Evolutionary conservation across 139 green algal genomes (phyloP).

Genomic region (Chlorella sp.): DNA sequence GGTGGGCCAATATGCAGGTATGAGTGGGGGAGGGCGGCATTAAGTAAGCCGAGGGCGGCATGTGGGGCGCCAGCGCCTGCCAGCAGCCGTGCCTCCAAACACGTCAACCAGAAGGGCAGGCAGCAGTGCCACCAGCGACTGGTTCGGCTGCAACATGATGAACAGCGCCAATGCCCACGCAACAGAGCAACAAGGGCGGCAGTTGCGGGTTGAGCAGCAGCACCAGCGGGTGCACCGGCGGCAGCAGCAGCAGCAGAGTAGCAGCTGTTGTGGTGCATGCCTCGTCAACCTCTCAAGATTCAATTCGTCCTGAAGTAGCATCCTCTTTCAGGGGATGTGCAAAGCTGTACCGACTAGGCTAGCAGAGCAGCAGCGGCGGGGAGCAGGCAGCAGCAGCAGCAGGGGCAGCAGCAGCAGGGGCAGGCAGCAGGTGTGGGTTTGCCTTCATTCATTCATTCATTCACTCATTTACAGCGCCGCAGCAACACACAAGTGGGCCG

Average conservation of each 20-base stretch:
- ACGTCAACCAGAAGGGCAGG: not conserved
- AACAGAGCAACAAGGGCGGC: too few relatives aligned
- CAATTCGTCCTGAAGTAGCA: too few relatives aligned
- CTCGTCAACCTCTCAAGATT: too few relatives aligned
- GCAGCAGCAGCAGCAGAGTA: not conserved
- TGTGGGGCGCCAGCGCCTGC: not conserved
- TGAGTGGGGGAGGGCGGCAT: constrained; percentile 27
- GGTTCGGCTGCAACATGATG: too few relatives aligned
- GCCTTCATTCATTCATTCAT: too few relatives aligned
- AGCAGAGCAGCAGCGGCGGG: too few relatives aligned
- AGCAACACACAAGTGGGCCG: too few relatives aligned
- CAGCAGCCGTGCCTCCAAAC: not conserved
- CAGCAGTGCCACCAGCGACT: not conserved
- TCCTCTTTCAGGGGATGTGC: too few relatives aligned
- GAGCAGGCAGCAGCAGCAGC: not conserved
- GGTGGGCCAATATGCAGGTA: constrained; percentile 47
- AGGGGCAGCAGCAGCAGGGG: not conserved
- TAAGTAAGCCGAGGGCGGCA: not conserved
- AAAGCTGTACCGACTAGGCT: too few relatives aligned
- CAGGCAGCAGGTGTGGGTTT: not conserved
- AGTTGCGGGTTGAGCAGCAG: too few relatives aligned
- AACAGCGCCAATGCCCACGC: too few relatives aligned
- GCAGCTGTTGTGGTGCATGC: too few relatives aligned
- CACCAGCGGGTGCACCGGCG: not conserved
- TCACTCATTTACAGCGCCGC: not conserved